Evolutionary conservation across 1,139 yeast species (phyloP), one percentile per base, ranked within the genome.

Genomic region (Eremothecium cymbalariae): DNA sequence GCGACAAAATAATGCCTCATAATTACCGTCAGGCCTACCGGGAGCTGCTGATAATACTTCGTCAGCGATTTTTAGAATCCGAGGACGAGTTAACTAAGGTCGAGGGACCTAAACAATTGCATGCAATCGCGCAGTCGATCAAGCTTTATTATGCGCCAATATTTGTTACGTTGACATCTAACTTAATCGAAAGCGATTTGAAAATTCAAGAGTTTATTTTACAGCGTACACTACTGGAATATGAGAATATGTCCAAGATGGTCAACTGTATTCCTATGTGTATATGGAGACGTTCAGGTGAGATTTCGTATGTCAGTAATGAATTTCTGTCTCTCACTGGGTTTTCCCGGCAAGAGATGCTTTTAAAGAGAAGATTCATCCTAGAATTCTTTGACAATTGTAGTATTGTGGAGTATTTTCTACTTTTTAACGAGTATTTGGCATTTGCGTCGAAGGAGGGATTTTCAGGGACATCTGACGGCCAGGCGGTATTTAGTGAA

Each of bases 331-430:
- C 76, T 11, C 59, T 80, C 41, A 67, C 83, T n/a, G 80, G 82
- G 3, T 62, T 59, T 34, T 48, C 52, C 2, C 55, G 53, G 36
- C 46, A 55, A 6, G 59, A 53, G 26, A 40, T 62, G 8, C 31
- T 61, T 2, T 52, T 55, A 2, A 46, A 49, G 28, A 44, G 59
- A 29, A 75, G 75, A 34, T 84, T 85, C 51, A 81, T 86, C 13
- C 85, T 86, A 20, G 95, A 86, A 53, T 64, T 85, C 27, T 72
- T 88, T 69, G 95, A 85, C 57, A 94, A 85, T 56, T 69, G 74
- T 43, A 77, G 88, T 14, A 88, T 84, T 35, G 67, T 86, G 34
- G 86, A 83, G 47, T 88, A 88, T 57, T 88, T 86, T 57, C 77
- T 82, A 45, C 62, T 81, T 25, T 85, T 86, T 52, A 72, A 79